Base-by-base conservation (phyloP, 2,329 filamentous ascomycete genomes). In the Phoma sp. region DNA sequence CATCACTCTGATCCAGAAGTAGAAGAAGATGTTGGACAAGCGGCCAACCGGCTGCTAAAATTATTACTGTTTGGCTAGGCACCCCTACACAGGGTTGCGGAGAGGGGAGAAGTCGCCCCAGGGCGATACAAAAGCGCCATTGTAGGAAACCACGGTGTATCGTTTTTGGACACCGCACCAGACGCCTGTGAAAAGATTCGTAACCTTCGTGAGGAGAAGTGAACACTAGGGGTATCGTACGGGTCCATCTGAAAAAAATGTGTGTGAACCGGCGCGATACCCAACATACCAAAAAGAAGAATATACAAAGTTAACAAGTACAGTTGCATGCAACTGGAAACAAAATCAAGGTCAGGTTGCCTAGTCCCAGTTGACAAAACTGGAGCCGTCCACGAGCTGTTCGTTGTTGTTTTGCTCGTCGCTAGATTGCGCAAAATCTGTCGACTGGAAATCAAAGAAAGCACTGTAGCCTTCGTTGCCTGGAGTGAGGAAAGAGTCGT, bases 331-430 rank as follows among this genome's bases (percentile, higher is more conserved):
- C 27, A 31, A 43, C n/a, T n/a, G n/a, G 2, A 19, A 36, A n/a
- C 17, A 24, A 43, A 33, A 21, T 6, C 24, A 41, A 25, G 46
- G 12, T 29, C 37, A 31, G 6, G 12, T 8, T 2, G 12, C 32
- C 40, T 65, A 64, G 17, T 69, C 66, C 66, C 66, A 69, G 41
- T 69, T 66, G 10, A 69, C 61, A 15, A 69, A 61, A 39, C 58
- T 65, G 8, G 58, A 63, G 4, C 55, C 64, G 13, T 65, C 65
- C 33, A 57, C 35, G 27, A 64, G 47, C 43, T 64, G 63, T 13
- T 66, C 63, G 21, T 51, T 50, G 22, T 32, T 24, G 12, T 53
- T 58, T 31, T 64, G 61, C 12, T 67, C 65, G 6, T 69, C 63
- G 10, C 53, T 48, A 4, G 58, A 7, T 12, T 61, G 60, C 3